Evolutionary conservation across 306 rosid species (phyloP), one percentile per base, ranked within the genome.

Genomic region (Albizia julibrissin): DNA sequence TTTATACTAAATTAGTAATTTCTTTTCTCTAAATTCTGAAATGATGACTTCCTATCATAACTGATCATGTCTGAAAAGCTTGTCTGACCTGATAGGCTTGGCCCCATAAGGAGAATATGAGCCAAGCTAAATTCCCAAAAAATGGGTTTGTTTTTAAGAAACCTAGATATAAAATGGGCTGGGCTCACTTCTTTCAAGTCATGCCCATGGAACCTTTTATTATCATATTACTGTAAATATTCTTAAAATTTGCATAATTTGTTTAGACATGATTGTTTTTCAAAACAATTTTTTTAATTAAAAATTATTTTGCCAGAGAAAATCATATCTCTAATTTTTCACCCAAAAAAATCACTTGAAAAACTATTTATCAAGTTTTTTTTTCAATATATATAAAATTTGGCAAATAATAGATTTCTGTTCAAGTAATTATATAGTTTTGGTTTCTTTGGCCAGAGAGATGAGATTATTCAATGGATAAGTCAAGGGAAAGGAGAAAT

Each of bases 391-490:
- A 7, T 59, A 8, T 59, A 59, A 10, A 26, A 59, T 59, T 59
- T 59, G 18, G 67, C 31, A 26, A 61, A 10, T 10, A 59, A 24
- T 14, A 59, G 67, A 61, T 61, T 61, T 61, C 16, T 61, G 34
- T 61, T 61, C 16, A 61, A 61, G 67, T 61, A 61, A 61, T 61
- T 10, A 61, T 61, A 12, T 80, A 58, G 39, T 74, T 71, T 67
- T 83, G 77, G 80, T 86, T 69, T 83, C 80, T 54, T 81, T 50
- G 82, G 62, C 74, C 84, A 93, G 99, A 93, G 91, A 89, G 92
- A 81, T 85, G 98, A 95, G 87, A 83, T 95, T 69, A 81, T 89
- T 81, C 88, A 95, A 79, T 95, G 99, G 98, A 86, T 95, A 86
- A 82, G 56, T 85, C 97, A 93, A 89, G 98, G 97, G 72, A 91